phyloP scores from a whole-genome alignment of 148 eudicot species.

The Fallopia convolvulus region DNA sequence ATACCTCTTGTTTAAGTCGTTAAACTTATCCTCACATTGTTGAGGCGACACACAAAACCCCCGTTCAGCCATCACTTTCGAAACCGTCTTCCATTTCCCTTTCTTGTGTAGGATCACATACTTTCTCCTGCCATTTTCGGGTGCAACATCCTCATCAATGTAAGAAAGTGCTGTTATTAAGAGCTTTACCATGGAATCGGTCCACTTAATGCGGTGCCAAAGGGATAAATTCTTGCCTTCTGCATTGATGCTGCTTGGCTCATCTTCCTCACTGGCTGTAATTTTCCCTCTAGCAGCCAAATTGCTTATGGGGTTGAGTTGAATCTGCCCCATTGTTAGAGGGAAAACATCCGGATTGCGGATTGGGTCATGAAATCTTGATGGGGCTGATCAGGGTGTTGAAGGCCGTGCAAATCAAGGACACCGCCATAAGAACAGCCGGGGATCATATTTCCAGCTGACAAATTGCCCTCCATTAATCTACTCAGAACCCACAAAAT shows the following conservation, averaged over 20 bases:
- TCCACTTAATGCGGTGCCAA: slow-evolving; percentile 9
- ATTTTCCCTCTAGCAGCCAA: neutral
- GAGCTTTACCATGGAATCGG: neutral
- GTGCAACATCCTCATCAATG: neutral
- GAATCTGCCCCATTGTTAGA: neutral
- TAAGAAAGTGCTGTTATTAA: neutral
- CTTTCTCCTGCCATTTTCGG: neutral
- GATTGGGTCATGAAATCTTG: neutral
- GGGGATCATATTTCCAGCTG: neutral
- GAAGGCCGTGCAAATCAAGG: neutral
- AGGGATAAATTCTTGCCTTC: neutral
- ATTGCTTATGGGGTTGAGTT: neutral
- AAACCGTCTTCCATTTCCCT: slow-evolving; percentile 1
- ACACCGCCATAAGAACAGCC: neutral
- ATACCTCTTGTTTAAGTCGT: slow-evolving; percentile 1
- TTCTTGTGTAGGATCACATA: neutral
- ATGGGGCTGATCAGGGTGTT: neutral
- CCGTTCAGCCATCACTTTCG: slow-evolving; percentile 1
- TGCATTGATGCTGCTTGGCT: neutral
- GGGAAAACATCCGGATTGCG: neutral
- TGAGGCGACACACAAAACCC: neutral
- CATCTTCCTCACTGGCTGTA: neutral
- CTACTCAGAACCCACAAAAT: neutral
- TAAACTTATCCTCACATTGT: neutral
- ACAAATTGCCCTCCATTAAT: neutral